phyloP scores from a whole-genome alignment of 2,329 filamentous ascomycete genomes.

The Pseudonectria foliicola region DNA sequence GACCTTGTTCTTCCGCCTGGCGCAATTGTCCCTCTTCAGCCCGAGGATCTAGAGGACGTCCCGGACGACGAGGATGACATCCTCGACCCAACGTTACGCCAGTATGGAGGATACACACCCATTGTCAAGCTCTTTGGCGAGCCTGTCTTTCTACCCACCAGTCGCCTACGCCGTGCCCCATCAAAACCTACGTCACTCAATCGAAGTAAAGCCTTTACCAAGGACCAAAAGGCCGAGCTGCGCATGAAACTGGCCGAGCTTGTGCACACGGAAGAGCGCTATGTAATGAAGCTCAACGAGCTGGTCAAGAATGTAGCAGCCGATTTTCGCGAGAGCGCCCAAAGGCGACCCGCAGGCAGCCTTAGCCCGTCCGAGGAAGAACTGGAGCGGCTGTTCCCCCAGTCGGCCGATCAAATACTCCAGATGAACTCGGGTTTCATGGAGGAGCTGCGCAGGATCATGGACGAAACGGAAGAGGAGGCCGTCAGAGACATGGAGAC shows the following conservation, averaged over 20 bases:
- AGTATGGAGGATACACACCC: constrained; percentile 72
- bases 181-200: constrained; percentile 79
- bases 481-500: constrained; percentile 70
- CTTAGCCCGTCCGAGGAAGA: constrained; percentile 66
- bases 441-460: constrained; percentile 63
- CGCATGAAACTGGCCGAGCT: constrained; percentile 85
- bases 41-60: constrained; percentile 52
- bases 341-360: constrained; percentile 50
- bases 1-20: constrained; percentile 80
- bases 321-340: constrained; percentile 68
- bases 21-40: constrained; percentile 59
- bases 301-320: constrained; percentile 74
- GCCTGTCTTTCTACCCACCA: constrained; percentile 78
- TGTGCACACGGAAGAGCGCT: constrained; percentile 88
- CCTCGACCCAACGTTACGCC: constrained; percentile 54
- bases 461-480: constrained; percentile 78
- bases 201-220: constrained; percentile 68
- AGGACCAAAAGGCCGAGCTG: constrained; percentile 75
- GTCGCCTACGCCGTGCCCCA: constrained; percentile 74
- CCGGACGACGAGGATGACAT: constrained; percentile 59
- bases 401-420: constrained; percentile 71
- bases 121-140: constrained; percentile 76
- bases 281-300: constrained; percentile 80
- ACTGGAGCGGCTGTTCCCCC: constrained; percentile 71
- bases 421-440: constrained; percentile 77